Conservation (phyloP, 2,329 filamentous ascomycete genomes). For the Microascus cirrosus region DNA sequence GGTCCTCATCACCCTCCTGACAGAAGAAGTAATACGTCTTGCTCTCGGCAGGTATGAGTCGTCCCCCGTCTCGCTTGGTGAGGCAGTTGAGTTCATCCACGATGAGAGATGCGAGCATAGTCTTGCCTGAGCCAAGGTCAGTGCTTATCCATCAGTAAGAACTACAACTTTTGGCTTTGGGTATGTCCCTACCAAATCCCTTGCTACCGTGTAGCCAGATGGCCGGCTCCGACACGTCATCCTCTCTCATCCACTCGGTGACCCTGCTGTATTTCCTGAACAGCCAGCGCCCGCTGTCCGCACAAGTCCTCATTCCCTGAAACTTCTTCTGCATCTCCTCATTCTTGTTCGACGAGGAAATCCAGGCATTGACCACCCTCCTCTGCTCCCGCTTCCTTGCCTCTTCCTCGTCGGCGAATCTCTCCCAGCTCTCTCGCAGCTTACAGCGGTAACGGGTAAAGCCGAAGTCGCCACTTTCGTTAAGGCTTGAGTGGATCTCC, state of each 20-base stretch:
- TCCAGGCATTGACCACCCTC: neutral
- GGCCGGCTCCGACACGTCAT: neutral
- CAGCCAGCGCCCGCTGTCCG: neutral
- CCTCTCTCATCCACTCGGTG: neutral
- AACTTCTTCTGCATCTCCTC: neutral
- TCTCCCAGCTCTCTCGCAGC: neutral
- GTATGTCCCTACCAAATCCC: neutral
- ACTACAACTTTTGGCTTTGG: neutral
- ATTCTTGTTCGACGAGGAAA: neutral
- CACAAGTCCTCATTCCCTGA: neutral
- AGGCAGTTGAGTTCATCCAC: constrained; percentile 15
- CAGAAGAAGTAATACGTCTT: constrained; percentile 28
- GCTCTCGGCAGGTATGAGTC: neutral
- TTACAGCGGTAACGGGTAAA: neutral
- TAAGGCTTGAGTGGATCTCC: neutral
- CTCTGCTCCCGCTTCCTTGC: neutral
- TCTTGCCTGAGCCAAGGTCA: constrained; percentile 29
- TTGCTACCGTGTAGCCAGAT: neutral
- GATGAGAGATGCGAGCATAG: constrained; percentile 25
- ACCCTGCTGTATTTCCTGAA: neutral
- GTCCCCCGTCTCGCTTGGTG: neutral
- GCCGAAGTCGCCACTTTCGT: neutral
- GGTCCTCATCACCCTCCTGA: constrained; percentile 15
- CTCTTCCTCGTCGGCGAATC: neutral
- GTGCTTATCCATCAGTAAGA: too few relatives aligned